A percentile compares a stretch with the other conserved stretches of the same genome.
Conservation (phyloP, 495 filamentous ascomycete species). For the Aspergillus saccharolyticus region DNA sequence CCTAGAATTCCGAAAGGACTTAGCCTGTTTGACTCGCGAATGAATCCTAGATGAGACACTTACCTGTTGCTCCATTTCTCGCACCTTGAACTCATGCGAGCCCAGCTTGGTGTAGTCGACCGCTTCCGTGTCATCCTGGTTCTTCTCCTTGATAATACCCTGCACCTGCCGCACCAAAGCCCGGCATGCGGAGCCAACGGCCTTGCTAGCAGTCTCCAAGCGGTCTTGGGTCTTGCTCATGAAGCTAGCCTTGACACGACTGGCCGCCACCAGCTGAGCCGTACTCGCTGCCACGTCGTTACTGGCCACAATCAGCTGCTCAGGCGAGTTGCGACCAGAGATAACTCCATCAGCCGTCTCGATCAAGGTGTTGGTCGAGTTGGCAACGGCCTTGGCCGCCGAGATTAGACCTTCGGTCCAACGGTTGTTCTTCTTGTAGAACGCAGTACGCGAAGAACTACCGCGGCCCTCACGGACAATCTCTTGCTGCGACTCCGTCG, state of each 20-base stretch:
- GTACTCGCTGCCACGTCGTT: constrained; percentile 96
- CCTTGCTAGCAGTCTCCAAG: constrained; percentile 86
- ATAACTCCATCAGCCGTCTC: constrained; percentile 97
- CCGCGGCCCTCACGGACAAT: constrained; percentile 95
- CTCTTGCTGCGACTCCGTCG: constrained; percentile 89
- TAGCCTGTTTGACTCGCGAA: not conserved
- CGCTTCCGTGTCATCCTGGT: constrained; percentile 66
- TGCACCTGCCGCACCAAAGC: constrained; percentile 89
- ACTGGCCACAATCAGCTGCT: constrained; percentile 95
- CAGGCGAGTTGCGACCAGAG: constrained; percentile 81
- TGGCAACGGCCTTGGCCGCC: constrained; percentile 90
- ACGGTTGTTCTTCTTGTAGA: constrained; percentile 98
- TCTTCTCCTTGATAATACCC: constrained; percentile 81
- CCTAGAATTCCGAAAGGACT: constrained; percentile 45
- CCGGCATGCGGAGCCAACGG: constrained; percentile 83
- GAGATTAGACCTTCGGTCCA: constrained; percentile 98
- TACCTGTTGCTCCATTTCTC: constrained; percentile 99
- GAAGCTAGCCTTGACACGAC: constrained; percentile 93
- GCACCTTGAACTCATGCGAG: constrained; percentile 93
- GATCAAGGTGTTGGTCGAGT: constrained; percentile 88
- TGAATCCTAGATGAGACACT: constrained; percentile 24
- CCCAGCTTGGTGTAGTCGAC: constrained; percentile 85
- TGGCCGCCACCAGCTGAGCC: constrained; percentile 92
- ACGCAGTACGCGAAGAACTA: constrained; percentile 81
- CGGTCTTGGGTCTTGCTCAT: constrained; percentile 94